These are phyloP conservation scores for Candida incommunis DNA, from an alignment of 805 yeast genomes.

Conservation along the genomic window DNA sequence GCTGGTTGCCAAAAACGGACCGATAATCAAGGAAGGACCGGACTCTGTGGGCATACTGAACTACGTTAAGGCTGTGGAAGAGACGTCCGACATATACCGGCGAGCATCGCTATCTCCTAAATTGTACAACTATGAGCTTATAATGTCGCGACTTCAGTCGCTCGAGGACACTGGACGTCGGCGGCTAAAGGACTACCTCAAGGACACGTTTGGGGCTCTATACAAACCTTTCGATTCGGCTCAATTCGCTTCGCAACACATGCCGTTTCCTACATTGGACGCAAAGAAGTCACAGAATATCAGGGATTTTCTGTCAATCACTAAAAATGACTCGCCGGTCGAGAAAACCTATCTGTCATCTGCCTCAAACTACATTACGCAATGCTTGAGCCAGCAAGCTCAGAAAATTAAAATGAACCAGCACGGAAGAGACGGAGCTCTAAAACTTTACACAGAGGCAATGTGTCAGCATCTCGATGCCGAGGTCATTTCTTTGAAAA, in stretches of 20 bases:
- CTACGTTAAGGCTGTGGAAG: not conserved
- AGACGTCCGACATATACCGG: not conserved
- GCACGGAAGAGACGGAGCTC: not conserved
- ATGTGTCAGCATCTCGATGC: not conserved
- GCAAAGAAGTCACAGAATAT: not conserved
- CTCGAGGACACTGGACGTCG: not conserved
- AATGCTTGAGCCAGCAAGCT: not conserved
- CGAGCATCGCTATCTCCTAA: not conserved
- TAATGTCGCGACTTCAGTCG: not conserved
- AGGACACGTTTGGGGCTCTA: not conserved
- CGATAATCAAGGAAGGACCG: not conserved
- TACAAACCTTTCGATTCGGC: not conserved
- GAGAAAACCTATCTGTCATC: not conserved
- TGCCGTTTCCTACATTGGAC: conserved; percentile 1
- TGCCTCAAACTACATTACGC: not conserved
- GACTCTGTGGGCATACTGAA: not conserved
- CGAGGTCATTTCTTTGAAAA: not conserved
- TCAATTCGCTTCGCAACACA: not conserved
- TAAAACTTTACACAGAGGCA: not conserved
- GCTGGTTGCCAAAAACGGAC: not conserved
- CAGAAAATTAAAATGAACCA: not conserved
- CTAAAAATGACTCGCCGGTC: not conserved
- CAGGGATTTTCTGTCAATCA: not conserved
- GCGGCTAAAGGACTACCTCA: not conserved
- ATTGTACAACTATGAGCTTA: not conserved